Evolutionary conservation across 169 alveolate species (phyloP).

Genomic region (Plasmodium ovale): DNA sequence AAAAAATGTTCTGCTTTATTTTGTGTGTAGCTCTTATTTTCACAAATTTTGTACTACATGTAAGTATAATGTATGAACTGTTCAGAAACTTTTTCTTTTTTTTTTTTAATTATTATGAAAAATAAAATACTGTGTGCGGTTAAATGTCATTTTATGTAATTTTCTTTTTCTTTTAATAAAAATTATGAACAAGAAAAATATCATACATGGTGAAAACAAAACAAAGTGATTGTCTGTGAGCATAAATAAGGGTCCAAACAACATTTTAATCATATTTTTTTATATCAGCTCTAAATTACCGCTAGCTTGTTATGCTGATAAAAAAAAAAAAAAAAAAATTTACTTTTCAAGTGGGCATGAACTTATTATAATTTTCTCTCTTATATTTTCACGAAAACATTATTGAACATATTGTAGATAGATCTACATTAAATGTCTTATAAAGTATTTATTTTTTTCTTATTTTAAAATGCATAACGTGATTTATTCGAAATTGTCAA

Average conservation of each 20-base stretch:
- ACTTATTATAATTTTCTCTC: slow-evolving; percentile 1
- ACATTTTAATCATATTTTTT: not conserved
- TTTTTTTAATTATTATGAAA: slow-evolving; percentile 6
- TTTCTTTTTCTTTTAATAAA: slow-evolving; percentile 28
- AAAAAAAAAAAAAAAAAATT: slow-evolving; percentile 36
- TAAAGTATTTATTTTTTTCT: slow-evolving; percentile 6
- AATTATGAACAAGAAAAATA: slow-evolving; percentile 43
- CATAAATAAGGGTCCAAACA: slow-evolving; percentile 6
- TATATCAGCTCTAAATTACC: slow-evolving; percentile 16
- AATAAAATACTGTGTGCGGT: slow-evolving; percentile 18
- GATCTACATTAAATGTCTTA: too few species aligned
- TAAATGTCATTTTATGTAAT: slow-evolving; percentile 7
- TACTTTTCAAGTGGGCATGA: slow-evolving; percentile 3
- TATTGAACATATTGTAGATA: not conserved
- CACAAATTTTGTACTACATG: slow-evolving; percentile 9
- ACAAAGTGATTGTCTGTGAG: not conserved
- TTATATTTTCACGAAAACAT: not conserved
- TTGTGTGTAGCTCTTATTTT: slow-evolving; percentile 16
- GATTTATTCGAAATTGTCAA: not conserved
- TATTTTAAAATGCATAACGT: not conserved
- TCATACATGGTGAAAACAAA: slow-evolving; percentile 3
- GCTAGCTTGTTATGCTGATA: slow-evolving; percentile 14
- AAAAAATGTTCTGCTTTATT: slow-evolving; percentile 16
- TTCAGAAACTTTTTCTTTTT: not conserved
- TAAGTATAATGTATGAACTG: slow-evolving; percentile 11